Conservation (phyloP, 2,329 filamentous ascomycete species). For the Xylariaceae sp. region DNA sequence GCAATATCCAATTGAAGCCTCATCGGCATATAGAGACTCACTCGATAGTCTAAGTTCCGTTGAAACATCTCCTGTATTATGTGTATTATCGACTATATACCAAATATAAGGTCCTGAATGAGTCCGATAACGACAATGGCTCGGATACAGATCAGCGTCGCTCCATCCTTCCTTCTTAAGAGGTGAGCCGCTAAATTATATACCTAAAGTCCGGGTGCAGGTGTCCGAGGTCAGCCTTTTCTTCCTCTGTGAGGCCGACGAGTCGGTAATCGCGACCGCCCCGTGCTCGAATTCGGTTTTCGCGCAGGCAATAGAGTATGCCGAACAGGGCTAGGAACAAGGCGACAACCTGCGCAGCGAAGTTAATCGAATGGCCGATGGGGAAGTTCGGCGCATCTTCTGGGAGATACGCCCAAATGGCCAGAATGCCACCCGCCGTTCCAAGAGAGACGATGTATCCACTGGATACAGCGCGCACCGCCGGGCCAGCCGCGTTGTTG, state of each 20-base stretch:
- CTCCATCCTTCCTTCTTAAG: neutral
- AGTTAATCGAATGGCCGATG: conserved; percentile 63
- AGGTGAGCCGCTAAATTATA: conserved; percentile 47
- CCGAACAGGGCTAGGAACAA: conserved; percentile 54
- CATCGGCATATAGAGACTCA: neutral
- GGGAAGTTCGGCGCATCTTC: conserved; percentile 54
- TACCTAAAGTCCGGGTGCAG: conserved; percentile 63
- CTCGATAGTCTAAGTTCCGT: neutral
- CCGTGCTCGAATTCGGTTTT: conserved; percentile 56
- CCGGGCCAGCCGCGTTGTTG: conserved; percentile 64
- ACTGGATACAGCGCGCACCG: conserved; percentile 61
- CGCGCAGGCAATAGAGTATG: conserved; percentile 59
- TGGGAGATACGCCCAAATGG: conserved; percentile 61
- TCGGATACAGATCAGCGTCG: neutral
- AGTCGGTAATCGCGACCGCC: conserved; percentile 58
- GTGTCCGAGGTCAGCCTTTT: conserved; percentile 58
- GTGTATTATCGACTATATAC: neutral
- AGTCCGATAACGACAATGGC: neutral
- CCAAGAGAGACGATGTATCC: conserved; percentile 63
- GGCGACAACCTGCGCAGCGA: conserved; percentile 55
- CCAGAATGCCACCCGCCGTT: conserved; percentile 62
- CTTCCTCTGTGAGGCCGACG: conserved; percentile 53
- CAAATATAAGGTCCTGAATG: neutral
- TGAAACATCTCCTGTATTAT: neutral
- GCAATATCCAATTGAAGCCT: too few species aligned